Base-by-base conservation (phyloP, 2,329 filamentous ascomycete genomes). In the Fusarium sp. region DNA sequence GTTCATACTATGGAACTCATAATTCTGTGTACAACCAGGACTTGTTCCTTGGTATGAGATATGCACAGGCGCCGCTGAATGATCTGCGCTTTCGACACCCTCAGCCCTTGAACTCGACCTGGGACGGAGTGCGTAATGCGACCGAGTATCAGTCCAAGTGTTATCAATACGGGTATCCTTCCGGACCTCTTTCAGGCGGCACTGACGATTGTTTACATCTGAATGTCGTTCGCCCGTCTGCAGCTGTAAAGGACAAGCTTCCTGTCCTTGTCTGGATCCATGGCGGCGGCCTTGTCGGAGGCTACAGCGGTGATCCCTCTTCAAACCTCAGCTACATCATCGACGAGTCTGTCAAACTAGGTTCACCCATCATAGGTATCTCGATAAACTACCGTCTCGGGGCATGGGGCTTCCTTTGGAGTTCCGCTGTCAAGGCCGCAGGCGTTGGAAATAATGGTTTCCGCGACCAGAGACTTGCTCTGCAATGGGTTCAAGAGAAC, bases 341-440 rank as follows among this genome's bases (percentile, higher is more conserved):
- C 2, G 58, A 74, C 2, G 65, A 72, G 18, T 74, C 72, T 10
- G 64, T 74, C 1, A 70, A 75, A 14, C 6, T 73, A 8, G 73
- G 69, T 1, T 65, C 62, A 0, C 73, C 74, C 0, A 70, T 75
- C 0, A 70, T 75, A 4, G 71, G 41, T 1, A 61, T 75, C 3
- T 67, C 63, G 2, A 64, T 76, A 15, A 76, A 76, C 56, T 75
- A 76, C 20, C 66, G 74, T 14, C 64, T 76, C 1, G 65, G 69
- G 11, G 70, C 69, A 2, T 70, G 69, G 65, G 72, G 72, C 0
- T 75, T 58, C 2, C 47, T 75, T 6, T 68, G 72, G 61, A 68
- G 58, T 7, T 63, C 57, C 0, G 72, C 72, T 1, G 36, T 75
- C 9, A n/a, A 63, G 7, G 33, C 58, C 2, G 65, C 41, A 7